phyloP scores from a whole-genome alignment of 768 basidiomycete genomes.

The Mycena haematopus region DNA sequence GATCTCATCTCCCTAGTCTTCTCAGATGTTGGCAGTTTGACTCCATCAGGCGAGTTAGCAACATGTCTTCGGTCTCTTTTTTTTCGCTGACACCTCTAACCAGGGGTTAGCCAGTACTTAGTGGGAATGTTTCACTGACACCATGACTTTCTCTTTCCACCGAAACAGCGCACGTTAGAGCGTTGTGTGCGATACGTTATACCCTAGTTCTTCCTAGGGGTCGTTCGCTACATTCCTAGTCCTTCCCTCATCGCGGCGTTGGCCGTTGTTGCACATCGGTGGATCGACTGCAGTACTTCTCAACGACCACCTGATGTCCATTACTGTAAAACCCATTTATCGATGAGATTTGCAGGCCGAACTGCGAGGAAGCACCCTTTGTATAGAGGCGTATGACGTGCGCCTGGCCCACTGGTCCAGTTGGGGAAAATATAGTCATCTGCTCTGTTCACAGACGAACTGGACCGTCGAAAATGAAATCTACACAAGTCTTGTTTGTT shows the following conservation, averaged over 20 bases:
- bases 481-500: constrained; percentile 1
- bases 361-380: constrained; percentile 10
- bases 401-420: background rate
- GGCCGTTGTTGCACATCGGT: background rate
- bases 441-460: background rate
- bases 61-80: background rate
- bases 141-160: background rate
- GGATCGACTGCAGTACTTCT: constrained; percentile 1
- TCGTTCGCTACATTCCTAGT: constrained; percentile 1
- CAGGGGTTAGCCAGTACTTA: constrained; percentile 78
- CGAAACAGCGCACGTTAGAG: constrained; percentile 61
- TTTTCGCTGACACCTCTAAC: constrained; percentile 33
- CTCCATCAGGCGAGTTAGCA: constrained; percentile 49
- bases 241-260: background rate
- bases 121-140: constrained; percentile 81
- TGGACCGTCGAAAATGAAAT: background rate
- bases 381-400: constrained; percentile 9
- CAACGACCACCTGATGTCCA: constrained; percentile 16
- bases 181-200: too few species aligned
- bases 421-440: constrained; percentile 5
- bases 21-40: constrained; percentile 92
- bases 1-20: constrained; percentile 94
- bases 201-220: too few species aligned
- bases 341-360: constrained; percentile 14
- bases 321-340: constrained; percentile 17